Base-by-base conservation (phyloP, 75 land plant genomes). In the Cunninghamia lanceolata region DNA sequence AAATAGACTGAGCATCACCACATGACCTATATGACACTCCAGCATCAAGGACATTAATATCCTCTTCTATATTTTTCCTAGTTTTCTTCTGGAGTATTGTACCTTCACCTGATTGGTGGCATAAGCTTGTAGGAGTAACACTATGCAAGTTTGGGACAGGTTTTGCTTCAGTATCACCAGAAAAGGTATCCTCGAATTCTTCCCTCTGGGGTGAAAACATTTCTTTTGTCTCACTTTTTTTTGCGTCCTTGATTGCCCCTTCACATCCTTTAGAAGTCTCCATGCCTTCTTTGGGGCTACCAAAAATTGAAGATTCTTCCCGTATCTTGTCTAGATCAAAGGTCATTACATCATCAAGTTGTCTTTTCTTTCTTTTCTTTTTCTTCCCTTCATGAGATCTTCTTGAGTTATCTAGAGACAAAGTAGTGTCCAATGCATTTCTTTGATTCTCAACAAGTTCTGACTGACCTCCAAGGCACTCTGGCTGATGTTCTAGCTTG, bases 281-380 rank as follows among this genome's bases (percentile, higher is more conserved):
- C 32, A 3, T 80, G 46, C 46, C 15, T n/a, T 80, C 34, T 80
- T 80, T 80, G 32, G 47, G 32, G 82, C 34, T 45, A n/a, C 45
- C 82, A 9, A 40, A 40, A 80, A 50, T n/a, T 80, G 32, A 8
- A 38, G 42, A 45, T 43, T n/a, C 50, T 43, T 80, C 50, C 0
- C 10, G 82, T 28, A 19, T 73, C 75, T 73, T 73, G 4, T 73
- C 75, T 34, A 73, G 75, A 73, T 73, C 16, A 73, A 73, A 73
- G 38, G 75, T 73, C 36, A 34, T 73, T 73, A 73, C 52, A 13
- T 80, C 14, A 45, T 45, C 82, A 80, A 80, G 45, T 80, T 43
- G 47, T 79, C 82, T 80, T 45, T 80, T 43, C 50, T 80, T 80
- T 80, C 82, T 80, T 80, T 80, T n/a, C 32, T 80, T 80, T 80